A percentile compares a stretch with the other conserved stretches of the same genome.
phyloP scores from a whole-genome alignment of 2,329 filamentous ascomycete species.

The Podosphaera xanthii region DNA sequence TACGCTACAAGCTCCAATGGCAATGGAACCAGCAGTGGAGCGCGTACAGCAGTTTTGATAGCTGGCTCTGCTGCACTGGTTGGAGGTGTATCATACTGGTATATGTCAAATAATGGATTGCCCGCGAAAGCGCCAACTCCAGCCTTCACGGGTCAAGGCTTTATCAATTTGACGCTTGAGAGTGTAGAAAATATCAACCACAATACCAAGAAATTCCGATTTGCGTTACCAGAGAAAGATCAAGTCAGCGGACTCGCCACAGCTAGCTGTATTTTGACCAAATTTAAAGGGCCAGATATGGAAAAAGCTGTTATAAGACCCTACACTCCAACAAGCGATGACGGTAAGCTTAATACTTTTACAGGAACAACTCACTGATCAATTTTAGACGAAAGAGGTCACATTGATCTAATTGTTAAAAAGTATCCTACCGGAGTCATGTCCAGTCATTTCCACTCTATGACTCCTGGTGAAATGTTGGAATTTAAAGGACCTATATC shows the following conservation, averaged over 20 bases:
- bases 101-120: too few relatives aligned
- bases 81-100: too few relatives aligned
- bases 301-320: slow-evolving; percentile 76
- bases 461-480: slow-evolving; percentile 61
- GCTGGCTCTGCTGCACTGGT: too few relatives aligned
- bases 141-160: slow-evolving; percentile 67
- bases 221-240: slow-evolving; percentile 65
- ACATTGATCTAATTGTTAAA: slow-evolving; percentile 79
- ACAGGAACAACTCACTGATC: slow-evolving; percentile 5
- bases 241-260: slow-evolving; percentile 63
- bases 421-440: slow-evolving; percentile 77
- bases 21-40: too few relatives aligned
- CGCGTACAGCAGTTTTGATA: too few relatives aligned
- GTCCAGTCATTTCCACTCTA: slow-evolving; percentile 68
- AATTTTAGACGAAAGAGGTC: slow-evolving; percentile 47
- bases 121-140: slow-evolving; percentile 10
- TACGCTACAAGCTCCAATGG: too few relatives aligned
- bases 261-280: slow-evolving; percentile 75
- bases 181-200: slow-evolving; percentile 64
- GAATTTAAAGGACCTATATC: slow-evolving; percentile 89
- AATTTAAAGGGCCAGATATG: slow-evolving; percentile 63
- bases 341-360: slow-evolving; percentile 26
- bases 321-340: slow-evolving; percentile 80
- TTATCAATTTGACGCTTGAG: slow-evolving; percentile 58
- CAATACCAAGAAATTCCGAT: slow-evolving; percentile 86